Evolutionary conservation across 441 rosid genomes (phyloP).

Genomic region (Pelargonium citronellum): DNA sequence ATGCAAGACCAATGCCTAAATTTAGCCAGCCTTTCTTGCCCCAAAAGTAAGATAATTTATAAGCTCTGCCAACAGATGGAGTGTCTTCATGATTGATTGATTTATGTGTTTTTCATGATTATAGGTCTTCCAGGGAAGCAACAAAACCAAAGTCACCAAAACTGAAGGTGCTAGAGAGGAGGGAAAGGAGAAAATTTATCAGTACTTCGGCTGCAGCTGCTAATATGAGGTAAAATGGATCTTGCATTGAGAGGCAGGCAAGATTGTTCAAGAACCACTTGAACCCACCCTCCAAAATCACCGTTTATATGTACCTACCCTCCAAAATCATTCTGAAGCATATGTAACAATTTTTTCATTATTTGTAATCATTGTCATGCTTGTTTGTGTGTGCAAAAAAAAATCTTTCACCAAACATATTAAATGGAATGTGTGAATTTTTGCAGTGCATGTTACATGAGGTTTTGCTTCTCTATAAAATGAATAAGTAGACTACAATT

Average conservation of each 20-base stretch:
- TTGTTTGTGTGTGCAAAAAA: no score
- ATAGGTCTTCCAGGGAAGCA: conserved; percentile 61
- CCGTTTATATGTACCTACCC: neutral
- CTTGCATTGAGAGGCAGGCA: neutral
- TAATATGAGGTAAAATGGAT: conserved; percentile 46
- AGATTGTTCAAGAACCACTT: conserved; percentile 12
- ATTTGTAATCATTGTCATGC: no score
- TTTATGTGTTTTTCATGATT: neutral
- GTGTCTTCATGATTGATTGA: neutral
- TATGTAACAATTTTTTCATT: no score
- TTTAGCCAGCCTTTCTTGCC: conserved; percentile 85
- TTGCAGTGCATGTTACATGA: no score
- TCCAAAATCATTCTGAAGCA: no score
- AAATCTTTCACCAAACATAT: no score
- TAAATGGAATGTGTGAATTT: no score
- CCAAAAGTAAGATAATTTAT: conserved; percentile 42
- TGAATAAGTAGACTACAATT: no score
- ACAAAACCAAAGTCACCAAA: conserved; percentile 76
- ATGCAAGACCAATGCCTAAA: conserved; percentile 85
- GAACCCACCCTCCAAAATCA: neutral
- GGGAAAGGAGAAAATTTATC: conserved; percentile 36
- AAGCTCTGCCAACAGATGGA: no score
- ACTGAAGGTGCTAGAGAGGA: conserved; percentile 52
- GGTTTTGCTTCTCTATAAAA: no score
- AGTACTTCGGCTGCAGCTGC: conserved; percentile 36